phyloP scores from a whole-genome alignment of 2,329 filamentous ascomycete species.

The Podosphaera xanthii region DNA sequence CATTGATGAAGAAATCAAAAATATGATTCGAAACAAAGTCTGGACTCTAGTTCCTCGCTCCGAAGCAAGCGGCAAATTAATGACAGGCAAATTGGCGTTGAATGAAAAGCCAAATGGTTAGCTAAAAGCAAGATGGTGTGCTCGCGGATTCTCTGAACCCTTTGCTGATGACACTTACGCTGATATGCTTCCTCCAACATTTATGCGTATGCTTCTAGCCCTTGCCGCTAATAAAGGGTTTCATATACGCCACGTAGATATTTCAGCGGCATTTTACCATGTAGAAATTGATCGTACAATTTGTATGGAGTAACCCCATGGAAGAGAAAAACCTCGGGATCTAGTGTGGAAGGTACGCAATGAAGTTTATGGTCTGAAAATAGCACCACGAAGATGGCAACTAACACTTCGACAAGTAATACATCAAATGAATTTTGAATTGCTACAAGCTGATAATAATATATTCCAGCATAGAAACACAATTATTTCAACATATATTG shows the following conservation, averaged over 20 bases:
- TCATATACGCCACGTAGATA: slow-evolving; percentile 1
- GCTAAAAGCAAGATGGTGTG: too few relatives aligned
- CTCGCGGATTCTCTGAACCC: too few relatives aligned
- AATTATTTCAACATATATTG: background rate
- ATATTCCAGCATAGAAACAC: background rate
- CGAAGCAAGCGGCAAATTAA: too few relatives aligned
- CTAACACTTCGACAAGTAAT: background rate
- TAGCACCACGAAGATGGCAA: background rate
- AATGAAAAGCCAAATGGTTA: too few relatives aligned
- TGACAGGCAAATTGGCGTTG: too few relatives aligned
- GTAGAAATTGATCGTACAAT: background rate
- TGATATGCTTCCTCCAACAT: background rate
- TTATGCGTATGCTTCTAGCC: background rate
- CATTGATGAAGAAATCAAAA: too few relatives aligned
- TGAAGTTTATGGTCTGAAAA: background rate
- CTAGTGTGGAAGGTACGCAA: background rate
- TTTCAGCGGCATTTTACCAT: background rate
- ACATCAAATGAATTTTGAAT: background rate
- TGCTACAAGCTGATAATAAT: background rate
- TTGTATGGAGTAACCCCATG: background rate
- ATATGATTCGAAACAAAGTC: too few relatives aligned
- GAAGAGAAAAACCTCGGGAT: background rate
- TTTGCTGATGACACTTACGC: too few relatives aligned
- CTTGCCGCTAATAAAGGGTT: background rate
- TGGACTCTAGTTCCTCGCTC: too few relatives aligned